Percentiles rank a stretch among this genome's conserved stretches.
Evolutionary conservation across 805 yeast species (phyloP).

Genomic region (Clavispora vitiphila): DNA sequence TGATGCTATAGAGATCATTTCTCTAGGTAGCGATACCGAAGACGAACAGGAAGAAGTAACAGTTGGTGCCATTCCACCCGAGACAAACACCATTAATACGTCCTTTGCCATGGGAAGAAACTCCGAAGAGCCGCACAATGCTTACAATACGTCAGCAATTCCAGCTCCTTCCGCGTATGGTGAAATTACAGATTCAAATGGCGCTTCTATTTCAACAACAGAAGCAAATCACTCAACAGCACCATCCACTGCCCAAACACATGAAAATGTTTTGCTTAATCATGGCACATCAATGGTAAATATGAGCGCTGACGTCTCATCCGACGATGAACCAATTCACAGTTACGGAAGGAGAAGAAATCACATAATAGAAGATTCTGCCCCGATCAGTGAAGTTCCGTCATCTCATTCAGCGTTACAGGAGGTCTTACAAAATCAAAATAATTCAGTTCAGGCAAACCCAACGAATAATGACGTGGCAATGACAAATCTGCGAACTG

Average conservation of each 20-base stretch:
- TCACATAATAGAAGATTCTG: background rate
- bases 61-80: conserved; percentile 1
- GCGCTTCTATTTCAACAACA: background rate
- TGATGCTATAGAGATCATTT: conserved; percentile 39
- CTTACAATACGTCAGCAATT: background rate
- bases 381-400: background rate
- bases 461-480: no score
- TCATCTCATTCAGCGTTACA: background rate
- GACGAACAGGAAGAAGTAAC: conserved; percentile 21
- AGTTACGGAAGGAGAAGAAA: background rate
- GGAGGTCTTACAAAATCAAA: background rate
- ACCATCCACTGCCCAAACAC: background rate
- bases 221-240: background rate
- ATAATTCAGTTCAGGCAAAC: background rate
- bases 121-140: background rate
- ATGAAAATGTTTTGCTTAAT: no score
- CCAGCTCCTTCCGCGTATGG: background rate
- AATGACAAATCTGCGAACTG: background rate
- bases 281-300: background rate
- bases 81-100: background rate
- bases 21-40: conserved; percentile 48
- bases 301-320: background rate
- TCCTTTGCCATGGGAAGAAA: background rate
- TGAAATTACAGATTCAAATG: background rate
- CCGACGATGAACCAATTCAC: conserved; percentile 1